Evolutionary conservation across 108 stramenopile genomes (phyloP), one percentile per base, ranked within the genome.

Genomic region (Pseudonitzschia delicatissima): DNA sequence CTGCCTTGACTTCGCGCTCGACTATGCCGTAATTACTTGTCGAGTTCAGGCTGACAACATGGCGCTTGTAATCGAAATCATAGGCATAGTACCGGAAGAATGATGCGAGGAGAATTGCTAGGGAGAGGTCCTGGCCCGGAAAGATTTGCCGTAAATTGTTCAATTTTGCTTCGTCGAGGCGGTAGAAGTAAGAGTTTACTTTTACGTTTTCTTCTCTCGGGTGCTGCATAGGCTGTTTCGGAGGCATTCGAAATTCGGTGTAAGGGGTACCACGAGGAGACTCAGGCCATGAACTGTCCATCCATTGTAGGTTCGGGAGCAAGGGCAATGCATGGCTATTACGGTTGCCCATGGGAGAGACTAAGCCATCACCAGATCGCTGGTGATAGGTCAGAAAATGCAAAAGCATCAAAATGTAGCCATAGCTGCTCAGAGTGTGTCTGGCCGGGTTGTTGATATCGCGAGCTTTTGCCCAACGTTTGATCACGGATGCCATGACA

Each of bases 401-500:
- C 34, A 98, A 61, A 28, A 99, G 77, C 86, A 93, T 90, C 26
- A 99, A 67, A 62, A 99, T 82, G 81, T 96, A 99, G 3, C 97
- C 99, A 72, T 99, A 99, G 55, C 91, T 92, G 72, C 89, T 92
- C 65, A 99, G 80, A 20, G 98, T 99, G 51, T 96, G 95, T 44
- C 90, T 83, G 31, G 87, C 79, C 35, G 99, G 96, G 53, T 91
- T 84, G 86, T 99, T 99, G 29, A 99, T 96, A 58, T 88, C 84
- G 29, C 98, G 78, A 29, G 69, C 82, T 77, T 96, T 97, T 25
- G 97, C 96, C 97, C 96, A 98, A 18, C 87, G 81, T 72, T 99
- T 99, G 68, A 99, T 83, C 33, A 95, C 83, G 58, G 90, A 87
- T 45, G 96, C 98, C 50, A 99, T 77, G 23, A 84, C 82, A 23